Conservation (phyloP, 192 early-diverging fungal species). For the Blastocladiella britannica region DNA sequence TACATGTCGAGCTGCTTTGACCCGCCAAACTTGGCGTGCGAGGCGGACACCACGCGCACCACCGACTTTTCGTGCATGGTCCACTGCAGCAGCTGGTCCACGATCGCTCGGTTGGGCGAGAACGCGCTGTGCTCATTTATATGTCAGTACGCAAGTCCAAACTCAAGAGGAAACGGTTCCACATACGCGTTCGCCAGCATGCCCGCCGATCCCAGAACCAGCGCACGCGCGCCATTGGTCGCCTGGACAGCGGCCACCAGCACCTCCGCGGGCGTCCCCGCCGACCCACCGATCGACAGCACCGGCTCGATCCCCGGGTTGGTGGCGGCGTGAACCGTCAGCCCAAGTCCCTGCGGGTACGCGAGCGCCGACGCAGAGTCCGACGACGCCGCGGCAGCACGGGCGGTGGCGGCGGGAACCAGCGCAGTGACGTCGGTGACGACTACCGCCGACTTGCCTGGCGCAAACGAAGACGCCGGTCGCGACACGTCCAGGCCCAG, state of each 20-base stretch:
- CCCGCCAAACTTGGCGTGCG: slow-evolving; percentile 47
- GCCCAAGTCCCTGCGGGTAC: too few relatives aligned
- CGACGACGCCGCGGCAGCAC: too few relatives aligned
- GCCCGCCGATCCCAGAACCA: slow-evolving; percentile 57
- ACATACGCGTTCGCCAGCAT: slow-evolving; percentile 61
- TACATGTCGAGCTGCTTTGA: slow-evolving; percentile 50
- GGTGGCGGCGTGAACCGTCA: too few relatives aligned
- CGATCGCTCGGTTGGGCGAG: slow-evolving; percentile 52
- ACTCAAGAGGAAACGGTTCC: too few relatives aligned
- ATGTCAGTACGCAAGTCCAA: too few relatives aligned
- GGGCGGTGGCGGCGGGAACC: too few relatives aligned
- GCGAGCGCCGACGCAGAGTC: too few relatives aligned
- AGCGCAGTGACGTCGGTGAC: too few relatives aligned
- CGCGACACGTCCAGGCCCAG: slow-evolving; percentile 54
- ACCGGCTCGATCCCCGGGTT: too few relatives aligned
- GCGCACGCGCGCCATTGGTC: slow-evolving; percentile 65
- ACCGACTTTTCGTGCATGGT: slow-evolving; percentile 79
- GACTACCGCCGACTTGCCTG: not conserved
- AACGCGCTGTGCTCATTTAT: slow-evolving; percentile 2
- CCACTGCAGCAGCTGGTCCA: slow-evolving; percentile 61
- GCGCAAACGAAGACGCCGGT: not conserved
- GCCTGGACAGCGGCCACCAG: slow-evolving; percentile 76
- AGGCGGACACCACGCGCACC: slow-evolving; percentile 39
- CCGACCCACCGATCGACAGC: too few relatives aligned
- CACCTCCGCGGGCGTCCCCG: too few relatives aligned